A percentile compares a stretch with the other conserved stretches of the same genome.
phyloP scores from a whole-genome alignment of 768 basidiomycete genomes.

The Chlorophyllum brunneum region DNA sequence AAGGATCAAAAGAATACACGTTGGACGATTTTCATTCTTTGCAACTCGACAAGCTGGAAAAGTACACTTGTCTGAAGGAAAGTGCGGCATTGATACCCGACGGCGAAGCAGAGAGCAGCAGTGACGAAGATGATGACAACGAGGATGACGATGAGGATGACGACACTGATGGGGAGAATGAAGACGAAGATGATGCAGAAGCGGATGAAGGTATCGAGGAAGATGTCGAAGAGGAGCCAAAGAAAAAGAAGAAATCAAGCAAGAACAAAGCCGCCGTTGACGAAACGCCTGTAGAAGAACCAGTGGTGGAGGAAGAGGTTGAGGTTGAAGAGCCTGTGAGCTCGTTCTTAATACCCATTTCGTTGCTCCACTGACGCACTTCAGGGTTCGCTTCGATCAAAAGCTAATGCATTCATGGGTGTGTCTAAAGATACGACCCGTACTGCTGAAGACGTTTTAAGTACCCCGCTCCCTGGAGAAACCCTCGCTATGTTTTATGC shows the following conservation, averaged over 20 bases:
- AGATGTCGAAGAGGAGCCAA: constrained; percentile 19
- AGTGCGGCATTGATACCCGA: constrained; percentile 59
- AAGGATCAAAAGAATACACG: constrained; percentile 79
- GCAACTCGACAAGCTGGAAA: constrained; percentile 81
- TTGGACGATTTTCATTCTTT: constrained; percentile 85
- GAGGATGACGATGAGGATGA: constrained; percentile 55
- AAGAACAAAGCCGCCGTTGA: constrained; percentile 12
- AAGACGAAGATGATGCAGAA: constrained; percentile 44
- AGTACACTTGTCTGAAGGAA: constrained; percentile 68
- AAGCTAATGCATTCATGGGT: constrained; percentile 50
- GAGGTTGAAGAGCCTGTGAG: constrained; percentile 6
- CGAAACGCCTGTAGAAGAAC: constrained; percentile 7
- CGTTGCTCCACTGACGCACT: neutral
- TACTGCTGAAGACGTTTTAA: constrained; percentile 62
- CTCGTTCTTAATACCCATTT: neutral
- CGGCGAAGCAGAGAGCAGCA: constrained; percentile 60
- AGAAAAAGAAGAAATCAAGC: constrained; percentile 20
- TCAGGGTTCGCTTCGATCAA: constrained; percentile 29
- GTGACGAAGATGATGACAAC: constrained; percentile 55
- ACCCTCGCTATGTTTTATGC: constrained; percentile 81
- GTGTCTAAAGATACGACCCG: constrained; percentile 54
- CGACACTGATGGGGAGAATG: constrained; percentile 38
- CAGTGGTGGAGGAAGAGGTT: neutral
- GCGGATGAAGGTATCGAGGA: constrained; percentile 26
- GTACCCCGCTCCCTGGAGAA: constrained; percentile 83